Conservation (phyloP, 164 flowering plant species). For the Magnolia kwangsiensis region DNA sequence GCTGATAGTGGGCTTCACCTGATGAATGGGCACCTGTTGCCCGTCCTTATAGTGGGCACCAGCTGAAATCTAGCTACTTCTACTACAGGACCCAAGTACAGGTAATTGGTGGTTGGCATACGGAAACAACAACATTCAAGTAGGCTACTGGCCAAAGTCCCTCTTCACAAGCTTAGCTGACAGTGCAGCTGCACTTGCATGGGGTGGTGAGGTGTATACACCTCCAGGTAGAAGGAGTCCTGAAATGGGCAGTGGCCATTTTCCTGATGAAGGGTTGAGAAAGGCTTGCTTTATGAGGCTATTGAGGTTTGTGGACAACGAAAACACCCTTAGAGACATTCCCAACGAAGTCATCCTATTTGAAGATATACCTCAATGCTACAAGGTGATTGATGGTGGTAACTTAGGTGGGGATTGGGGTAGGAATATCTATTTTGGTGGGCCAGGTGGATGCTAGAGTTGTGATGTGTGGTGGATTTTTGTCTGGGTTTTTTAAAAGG, state of each 20-base stretch:
- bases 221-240: not conserved
- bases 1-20: too few relatives aligned
- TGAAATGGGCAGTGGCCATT: not conserved
- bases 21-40: too few relatives aligned
- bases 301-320: not conserved
- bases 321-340: not conserved
- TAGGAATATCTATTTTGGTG: not conserved
- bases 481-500: not conserved
- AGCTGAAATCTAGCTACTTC: too few relatives aligned
- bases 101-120: not conserved
- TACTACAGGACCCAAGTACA: not conserved
- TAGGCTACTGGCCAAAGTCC: not conserved
- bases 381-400: not conserved
- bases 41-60: too few relatives aligned
- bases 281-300: not conserved
- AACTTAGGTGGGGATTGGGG: not conserved
- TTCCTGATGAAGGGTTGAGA: not conserved
- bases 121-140: not conserved
- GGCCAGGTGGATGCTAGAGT: not conserved
- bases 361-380: not conserved
- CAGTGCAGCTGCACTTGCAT: not conserved
- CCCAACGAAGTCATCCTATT: not conserved
- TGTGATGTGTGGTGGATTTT: too few relatives aligned
- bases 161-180: not conserved
- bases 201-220: constrained; percentile 1